Percentiles rank a stretch among this genome's conserved stretches.
These are phyloP conservation scores for Diaporthe capsici DNA, from an alignment of 2,329 filamentous ascomycete species.

Conservation along the genomic window DNA sequence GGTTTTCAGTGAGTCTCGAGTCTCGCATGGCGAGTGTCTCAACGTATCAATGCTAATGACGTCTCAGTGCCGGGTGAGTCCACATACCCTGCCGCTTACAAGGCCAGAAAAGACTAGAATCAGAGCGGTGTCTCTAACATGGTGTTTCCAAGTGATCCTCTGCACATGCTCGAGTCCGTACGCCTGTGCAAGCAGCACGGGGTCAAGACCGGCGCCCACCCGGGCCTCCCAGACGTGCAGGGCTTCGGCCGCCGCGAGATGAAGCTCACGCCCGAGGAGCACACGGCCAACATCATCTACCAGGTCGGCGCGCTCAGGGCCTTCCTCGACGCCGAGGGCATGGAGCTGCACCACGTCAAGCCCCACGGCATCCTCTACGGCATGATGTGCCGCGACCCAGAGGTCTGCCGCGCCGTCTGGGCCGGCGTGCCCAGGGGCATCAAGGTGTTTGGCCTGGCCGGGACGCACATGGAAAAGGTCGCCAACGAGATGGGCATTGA, in stretches of 20 bases:
- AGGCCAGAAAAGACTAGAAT: not conserved
- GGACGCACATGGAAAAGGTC: conserved; percentile 47
- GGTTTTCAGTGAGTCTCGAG: conserved; percentile 60
- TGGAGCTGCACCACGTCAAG: conserved; percentile 73
- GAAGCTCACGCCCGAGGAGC: conserved; percentile 68
- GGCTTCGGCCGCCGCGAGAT: conserved; percentile 76
- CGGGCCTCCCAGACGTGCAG: conserved; percentile 74
- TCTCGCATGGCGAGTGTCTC: conserved; percentile 30
- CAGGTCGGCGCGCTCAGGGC: conserved; percentile 74
- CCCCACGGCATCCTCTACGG: conserved; percentile 61
- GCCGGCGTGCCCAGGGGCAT: conserved; percentile 42
- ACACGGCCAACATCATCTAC: conserved; percentile 71
- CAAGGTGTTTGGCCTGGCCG: conserved; percentile 47
- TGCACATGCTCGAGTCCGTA: conserved; percentile 75
- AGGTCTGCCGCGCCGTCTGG: conserved; percentile 47
- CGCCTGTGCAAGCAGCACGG: conserved; percentile 69
- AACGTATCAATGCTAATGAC: conserved; percentile 52
- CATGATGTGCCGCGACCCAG: conserved; percentile 47
- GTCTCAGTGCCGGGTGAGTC: conserved; percentile 65
- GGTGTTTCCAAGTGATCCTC: conserved; percentile 70
- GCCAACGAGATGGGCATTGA: conserved; percentile 45
- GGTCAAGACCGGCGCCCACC: conserved; percentile 73
- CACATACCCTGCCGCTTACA: conserved; percentile 43
- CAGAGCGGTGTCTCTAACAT: not conserved
- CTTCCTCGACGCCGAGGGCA: conserved; percentile 69